Evolutionary conservation across 805 yeast species (phyloP), one percentile per base, ranked within the genome.

Genomic region (Wickerhamomyces sydowiorum): DNA sequence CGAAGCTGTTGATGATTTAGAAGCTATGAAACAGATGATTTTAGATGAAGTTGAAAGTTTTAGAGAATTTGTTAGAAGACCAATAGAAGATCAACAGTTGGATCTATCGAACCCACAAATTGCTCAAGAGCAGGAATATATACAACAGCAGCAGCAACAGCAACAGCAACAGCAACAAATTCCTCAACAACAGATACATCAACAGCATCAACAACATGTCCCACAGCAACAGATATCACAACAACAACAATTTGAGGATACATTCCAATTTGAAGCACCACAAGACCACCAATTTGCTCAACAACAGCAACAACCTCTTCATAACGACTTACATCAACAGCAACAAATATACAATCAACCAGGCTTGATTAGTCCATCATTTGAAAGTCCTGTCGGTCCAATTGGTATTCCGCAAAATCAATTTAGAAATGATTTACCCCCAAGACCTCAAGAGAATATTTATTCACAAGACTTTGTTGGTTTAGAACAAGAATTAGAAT

Each of bases 1-100:
- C 61, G 97, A 90, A 67, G 82, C 76, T 14, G 83, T 82, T 15
- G 87, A 86, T 50, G 96, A 88, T 49, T 72, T 87, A 58, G 83
- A 76, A 12, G 66, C 74, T 10, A 82, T 90, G 86, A 80, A 76
- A 53, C 70, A 76, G 50, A 78, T 88, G 79, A 86, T 90, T 31
- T 64, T 86, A 33, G 81, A 86, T 27, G 96, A 90, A 59, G 96
- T 90, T 2, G 72, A 72, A 37, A 68, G 75, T 23, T 88, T 89
- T 60, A 75, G 96, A 53, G 86, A 78, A 32, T 82, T 80, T 66
- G 96, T 88, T 5, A 73, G 96, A 55, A 78, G 73, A 59, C 95
- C 95, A 5, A 67, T 82, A 25, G 76, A 76, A 38, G 83, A 74
- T 42, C 76, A 75, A 46, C 72, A 72, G 39, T 20, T 57, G 38